phyloP scores from a whole-genome alignment of 2,329 filamentous ascomycete genomes.

The Exophiala dermatitidis region DNA sequence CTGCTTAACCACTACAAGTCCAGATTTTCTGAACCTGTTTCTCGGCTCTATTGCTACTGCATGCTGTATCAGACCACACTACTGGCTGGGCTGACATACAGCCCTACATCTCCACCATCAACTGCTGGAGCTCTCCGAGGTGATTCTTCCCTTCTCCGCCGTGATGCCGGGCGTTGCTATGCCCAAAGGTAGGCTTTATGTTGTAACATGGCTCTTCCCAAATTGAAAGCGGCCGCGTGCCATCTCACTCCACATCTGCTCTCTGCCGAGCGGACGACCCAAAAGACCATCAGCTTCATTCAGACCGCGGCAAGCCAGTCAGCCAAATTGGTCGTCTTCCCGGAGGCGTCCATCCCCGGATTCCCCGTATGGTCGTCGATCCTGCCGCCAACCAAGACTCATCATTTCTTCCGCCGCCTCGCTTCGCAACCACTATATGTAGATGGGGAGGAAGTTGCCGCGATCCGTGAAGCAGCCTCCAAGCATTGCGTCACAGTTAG shows the following conservation, averaged over 20 bases:
- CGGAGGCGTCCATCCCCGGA: constrained; percentile 48
- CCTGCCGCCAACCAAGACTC: constrained; percentile 40
- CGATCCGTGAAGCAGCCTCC: constrained; percentile 37
- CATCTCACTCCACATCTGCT: constrained; percentile 44
- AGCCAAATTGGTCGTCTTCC: constrained; percentile 49
- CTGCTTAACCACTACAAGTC: too few relatives aligned
- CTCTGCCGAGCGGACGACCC: constrained; percentile 40
- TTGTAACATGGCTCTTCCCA: too few relatives aligned
- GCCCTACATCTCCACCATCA: too few relatives aligned
- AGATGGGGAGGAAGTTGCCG: constrained; percentile 42
- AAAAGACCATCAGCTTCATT: constrained; percentile 44
- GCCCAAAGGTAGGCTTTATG: too few relatives aligned
- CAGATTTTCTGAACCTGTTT: too few relatives aligned
- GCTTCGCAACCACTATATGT: constrained; percentile 40
- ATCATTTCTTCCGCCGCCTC: constrained; percentile 45
- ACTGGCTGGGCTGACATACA: too few relatives aligned
- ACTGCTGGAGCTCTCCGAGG: too few relatives aligned
- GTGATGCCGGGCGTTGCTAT: too few relatives aligned
- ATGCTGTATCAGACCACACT: too few relatives aligned
- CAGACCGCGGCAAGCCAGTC: constrained; percentile 37
- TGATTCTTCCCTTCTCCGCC: too few relatives aligned
- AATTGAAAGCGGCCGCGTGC: constrained; percentile 23
- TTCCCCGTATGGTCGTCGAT: constrained; percentile 49
- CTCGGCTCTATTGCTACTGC: too few relatives aligned
- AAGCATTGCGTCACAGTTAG: constrained; percentile 38